These are phyloP conservation scores for Dryadomyces sulphureus DNA, from an alignment of 2,329 filamentous ascomycete species.

Conservation along the genomic window DNA sequence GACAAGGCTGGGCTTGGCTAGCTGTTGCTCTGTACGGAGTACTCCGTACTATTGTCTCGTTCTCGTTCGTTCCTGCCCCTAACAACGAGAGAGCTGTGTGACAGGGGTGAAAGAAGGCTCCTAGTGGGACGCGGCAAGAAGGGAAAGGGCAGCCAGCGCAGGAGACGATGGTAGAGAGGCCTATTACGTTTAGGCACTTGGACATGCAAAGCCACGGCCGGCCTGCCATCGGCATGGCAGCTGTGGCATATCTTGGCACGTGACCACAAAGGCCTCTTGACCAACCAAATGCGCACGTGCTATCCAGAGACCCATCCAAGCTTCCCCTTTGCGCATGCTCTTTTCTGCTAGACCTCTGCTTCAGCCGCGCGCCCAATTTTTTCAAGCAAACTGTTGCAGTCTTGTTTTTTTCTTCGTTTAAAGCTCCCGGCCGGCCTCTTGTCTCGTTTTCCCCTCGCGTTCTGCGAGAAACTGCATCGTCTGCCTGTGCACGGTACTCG, in stretches of 20 bases:
- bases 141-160: not conserved
- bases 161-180: not conserved
- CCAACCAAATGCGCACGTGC: constrained; percentile 1
- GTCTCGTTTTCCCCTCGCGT: not conserved
- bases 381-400: too few relatives aligned
- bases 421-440: not conserved
- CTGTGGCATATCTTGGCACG: not conserved
- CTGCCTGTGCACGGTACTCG: too few relatives aligned
- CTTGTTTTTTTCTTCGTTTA: not conserved
- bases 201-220: too few relatives aligned
- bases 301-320: not conserved
- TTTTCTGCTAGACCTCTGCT: not conserved
- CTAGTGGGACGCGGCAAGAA: not conserved
- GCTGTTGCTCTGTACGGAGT: not conserved
- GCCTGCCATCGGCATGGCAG: too few relatives aligned
- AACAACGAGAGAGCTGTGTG: too few relatives aligned
- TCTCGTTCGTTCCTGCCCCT: too few relatives aligned
- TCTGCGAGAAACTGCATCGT: not conserved
- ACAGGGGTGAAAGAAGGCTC: too few relatives aligned
- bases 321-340: not conserved
- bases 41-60: too few relatives aligned
- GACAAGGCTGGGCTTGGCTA: not conserved
- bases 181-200: not conserved
- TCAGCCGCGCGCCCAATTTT: too few relatives aligned
- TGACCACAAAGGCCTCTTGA: not conserved